Evolutionary conservation across 1,284 basidiomycete species (phyloP).

Genomic region (Sanghuangporus baumii): DNA sequence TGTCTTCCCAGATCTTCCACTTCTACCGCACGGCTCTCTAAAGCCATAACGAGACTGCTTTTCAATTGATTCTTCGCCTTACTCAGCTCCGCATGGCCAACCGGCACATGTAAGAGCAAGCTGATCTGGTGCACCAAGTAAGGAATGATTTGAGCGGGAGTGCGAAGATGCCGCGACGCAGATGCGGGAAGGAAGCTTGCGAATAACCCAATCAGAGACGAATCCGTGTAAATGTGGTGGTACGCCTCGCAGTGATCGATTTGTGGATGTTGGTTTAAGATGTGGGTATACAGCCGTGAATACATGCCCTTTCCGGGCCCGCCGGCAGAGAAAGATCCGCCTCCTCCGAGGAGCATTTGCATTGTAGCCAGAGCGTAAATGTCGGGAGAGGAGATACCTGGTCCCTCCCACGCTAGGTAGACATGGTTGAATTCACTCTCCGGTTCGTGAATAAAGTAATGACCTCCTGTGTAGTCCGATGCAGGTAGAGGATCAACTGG

Average conservation of each 20-base stretch:
- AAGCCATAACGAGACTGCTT: conserved; percentile 90
- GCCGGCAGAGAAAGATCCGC: conserved; percentile 92
- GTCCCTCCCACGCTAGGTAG: conserved; percentile 90
- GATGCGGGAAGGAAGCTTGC: conserved; percentile 81
- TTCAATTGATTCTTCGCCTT: conserved; percentile 97
- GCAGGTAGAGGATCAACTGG: conserved; percentile 33
- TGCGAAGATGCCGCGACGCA: conserved; percentile 52
- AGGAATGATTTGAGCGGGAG: conserved; percentile 69
- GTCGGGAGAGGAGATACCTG: conserved; percentile 90
- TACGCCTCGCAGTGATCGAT: conserved; percentile 97
- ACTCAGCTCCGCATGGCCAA: conserved; percentile 66
- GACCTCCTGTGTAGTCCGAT: conserved; percentile 84
- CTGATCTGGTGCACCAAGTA: conserved; percentile 85
- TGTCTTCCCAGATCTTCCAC: conserved; percentile 87
- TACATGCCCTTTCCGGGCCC: conserved; percentile 99
- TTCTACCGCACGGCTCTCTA: conserved; percentile 88
- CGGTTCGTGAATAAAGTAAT: conserved; percentile 64
- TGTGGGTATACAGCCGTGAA: conserved; percentile 94
- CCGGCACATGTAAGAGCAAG: conserved; percentile 60
- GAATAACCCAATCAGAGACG: conserved; percentile 90
- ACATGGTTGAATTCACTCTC: conserved; percentile 87
- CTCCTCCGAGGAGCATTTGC: conserved; percentile 93
- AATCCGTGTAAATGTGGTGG: conserved; percentile 97
- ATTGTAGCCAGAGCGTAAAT: conserved; percentile 94
- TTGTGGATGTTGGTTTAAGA: conserved; percentile 91